A percentile compares a stretch with the other conserved stretches of the same genome.
Evolutionary conservation across 108 stramenopile species (phyloP).

Genomic region (Epithemia pelagica): DNA sequence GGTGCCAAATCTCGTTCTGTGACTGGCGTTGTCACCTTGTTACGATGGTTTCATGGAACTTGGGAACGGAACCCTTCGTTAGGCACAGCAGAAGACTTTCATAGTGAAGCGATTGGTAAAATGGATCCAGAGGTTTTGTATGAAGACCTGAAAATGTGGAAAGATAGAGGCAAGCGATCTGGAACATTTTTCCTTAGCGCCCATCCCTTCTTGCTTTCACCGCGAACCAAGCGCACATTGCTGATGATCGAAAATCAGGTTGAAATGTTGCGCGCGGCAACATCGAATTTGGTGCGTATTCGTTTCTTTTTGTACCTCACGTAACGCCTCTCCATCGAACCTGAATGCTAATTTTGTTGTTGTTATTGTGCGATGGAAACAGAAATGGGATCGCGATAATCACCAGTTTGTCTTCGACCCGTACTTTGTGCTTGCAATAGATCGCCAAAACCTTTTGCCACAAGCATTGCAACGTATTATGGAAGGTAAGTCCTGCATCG

Average conservation of each 20-base stretch:
- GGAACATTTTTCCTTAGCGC: constrained; percentile 48
- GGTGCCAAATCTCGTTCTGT: constrained; percentile 38
- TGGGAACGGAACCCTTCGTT: constrained; percentile 29
- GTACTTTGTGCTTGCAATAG: constrained; percentile 58
- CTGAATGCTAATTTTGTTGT: too few species aligned
- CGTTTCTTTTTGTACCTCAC: too few species aligned
- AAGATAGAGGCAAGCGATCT: constrained; percentile 29
- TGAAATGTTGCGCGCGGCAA: constrained; percentile 51
- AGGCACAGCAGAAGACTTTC: constrained; percentile 51
- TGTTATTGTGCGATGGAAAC: too few species aligned
- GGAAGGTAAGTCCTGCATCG: too few species aligned
- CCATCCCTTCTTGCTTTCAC: constrained; percentile 58
- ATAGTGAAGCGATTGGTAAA: constrained; percentile 42
- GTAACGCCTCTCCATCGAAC: too few species aligned
- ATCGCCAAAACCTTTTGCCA: constrained; percentile 55
- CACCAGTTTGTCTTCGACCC: constrained; percentile 29
- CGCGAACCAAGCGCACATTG: constrained; percentile 52
- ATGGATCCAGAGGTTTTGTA: constrained; percentile 50
- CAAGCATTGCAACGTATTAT: constrained; percentile 62
- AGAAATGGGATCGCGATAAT: constrained; percentile 4
- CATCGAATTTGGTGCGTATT: background rate
- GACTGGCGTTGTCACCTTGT: constrained; percentile 53
- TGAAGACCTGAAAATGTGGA: constrained; percentile 42
- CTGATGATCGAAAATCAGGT: constrained; percentile 62
- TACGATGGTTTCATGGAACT: constrained; percentile 56